Evolutionary conservation across 306 rosid species (phyloP).

Genomic region (Trifolium subterraneum): DNA sequence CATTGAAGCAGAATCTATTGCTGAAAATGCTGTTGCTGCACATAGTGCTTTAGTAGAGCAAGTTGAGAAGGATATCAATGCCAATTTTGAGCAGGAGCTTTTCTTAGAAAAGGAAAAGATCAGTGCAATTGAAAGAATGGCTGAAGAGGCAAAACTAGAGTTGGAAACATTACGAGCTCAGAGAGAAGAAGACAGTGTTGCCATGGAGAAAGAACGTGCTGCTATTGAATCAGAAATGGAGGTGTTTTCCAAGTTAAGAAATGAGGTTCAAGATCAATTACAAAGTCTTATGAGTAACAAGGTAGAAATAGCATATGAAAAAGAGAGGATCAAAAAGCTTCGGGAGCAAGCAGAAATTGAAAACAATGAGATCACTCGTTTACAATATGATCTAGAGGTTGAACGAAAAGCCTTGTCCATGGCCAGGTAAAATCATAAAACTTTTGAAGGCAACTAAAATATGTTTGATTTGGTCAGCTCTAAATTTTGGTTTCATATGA

Average conservation of each 20-base stretch:
- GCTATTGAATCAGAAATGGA: conserved; percentile 92
- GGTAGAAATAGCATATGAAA: conserved; percentile 81
- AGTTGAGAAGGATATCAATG: conserved; percentile 91
- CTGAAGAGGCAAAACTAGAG: conserved; percentile 83
- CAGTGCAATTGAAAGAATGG: conserved; percentile 82
- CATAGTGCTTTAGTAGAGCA: conserved; percentile 93
- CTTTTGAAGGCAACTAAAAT: conserved; percentile 26
- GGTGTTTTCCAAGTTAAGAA: conserved; percentile 73
- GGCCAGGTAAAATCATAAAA: conserved; percentile 79
- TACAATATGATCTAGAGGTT: conserved; percentile 95
- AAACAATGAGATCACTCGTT: conserved; percentile 76
- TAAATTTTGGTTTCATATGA: conserved; percentile 21
- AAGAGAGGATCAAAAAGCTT: conserved; percentile 77
- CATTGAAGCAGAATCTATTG: conserved; percentile 93
- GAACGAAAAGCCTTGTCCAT: conserved; percentile 95
- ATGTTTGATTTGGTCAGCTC: conserved; percentile 25
- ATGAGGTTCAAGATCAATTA: conserved; percentile 87
- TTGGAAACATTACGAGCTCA: conserved; percentile 78
- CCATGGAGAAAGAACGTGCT: conserved; percentile 76
- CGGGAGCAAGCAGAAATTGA: conserved; percentile 84
- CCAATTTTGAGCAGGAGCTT: conserved; percentile 82
- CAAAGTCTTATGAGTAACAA: conserved; percentile 75
- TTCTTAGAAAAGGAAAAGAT: conserved; percentile 82
- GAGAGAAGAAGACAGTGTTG: conserved; percentile 66
- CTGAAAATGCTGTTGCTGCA: conserved; percentile 93